Conservation (phyloP, 805 yeast species). For the Lipomyces sp. region DNA sequence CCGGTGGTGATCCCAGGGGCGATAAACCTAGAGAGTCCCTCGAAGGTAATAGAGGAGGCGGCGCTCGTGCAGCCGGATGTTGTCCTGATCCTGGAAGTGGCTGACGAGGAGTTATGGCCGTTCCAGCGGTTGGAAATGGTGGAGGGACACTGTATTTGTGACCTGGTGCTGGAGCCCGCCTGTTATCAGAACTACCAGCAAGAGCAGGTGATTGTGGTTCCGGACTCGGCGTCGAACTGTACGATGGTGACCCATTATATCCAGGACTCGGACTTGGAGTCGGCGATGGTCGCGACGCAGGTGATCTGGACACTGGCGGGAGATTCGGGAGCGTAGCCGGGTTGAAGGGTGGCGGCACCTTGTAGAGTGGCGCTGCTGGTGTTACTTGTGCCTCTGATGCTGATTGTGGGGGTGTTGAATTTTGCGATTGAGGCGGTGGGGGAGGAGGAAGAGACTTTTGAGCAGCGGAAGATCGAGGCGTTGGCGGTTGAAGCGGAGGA, state of each 20-base stretch:
- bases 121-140: conserved; percentile 32
- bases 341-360: conserved; percentile 37
- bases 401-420: conserved; percentile 21
- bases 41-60: conserved; percentile 48
- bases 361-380: conserved; percentile 41
- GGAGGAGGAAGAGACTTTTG: conserved; percentile 40
- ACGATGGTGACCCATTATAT: conserved; percentile 18
- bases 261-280: conserved; percentile 35
- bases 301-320: conserved; percentile 41
- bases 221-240: conserved; percentile 22
- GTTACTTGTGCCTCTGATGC: conserved; percentile 49
- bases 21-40: conserved; percentile 37
- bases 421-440: conserved; percentile 22
- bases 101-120: conserved; percentile 40
- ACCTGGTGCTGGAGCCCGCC: conserved; percentile 31
- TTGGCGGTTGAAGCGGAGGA: conserved; percentile 33
- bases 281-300: conserved; percentile 35
- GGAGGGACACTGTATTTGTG: conserved; percentile 38
- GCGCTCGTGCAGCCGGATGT: conserved; percentile 41
- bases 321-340: conserved; percentile 35
- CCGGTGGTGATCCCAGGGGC: conserved; percentile 39
- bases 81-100: conserved; percentile 43
- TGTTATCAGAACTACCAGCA: background rate
- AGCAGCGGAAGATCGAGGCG: conserved; percentile 27
- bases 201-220: background rate